Evolutionary conservation across 108 stramenopile species (phyloP), one percentile per base, ranked within the genome.

Genomic region (Mayamaea pseudoterrestris): DNA sequence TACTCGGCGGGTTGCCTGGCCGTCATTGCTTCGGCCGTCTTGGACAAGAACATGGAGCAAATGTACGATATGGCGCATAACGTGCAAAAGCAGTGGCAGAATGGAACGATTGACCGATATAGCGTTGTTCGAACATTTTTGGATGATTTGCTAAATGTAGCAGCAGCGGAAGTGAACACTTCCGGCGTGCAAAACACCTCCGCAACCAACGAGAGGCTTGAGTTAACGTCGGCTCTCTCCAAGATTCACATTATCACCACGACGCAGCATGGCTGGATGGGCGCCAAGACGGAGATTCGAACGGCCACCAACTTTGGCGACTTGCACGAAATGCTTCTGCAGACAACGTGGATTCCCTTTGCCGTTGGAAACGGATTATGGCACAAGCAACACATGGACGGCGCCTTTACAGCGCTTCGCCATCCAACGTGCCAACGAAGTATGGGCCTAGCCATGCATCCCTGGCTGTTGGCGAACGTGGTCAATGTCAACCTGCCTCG

Each of bases 1-100:
- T 84, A 74, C 47, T 74, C 72, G 9, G 69, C 82, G 3, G 77
- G 82, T 27, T 84, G 82, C 37, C 50, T 84, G 13, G 82, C 70
- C 2, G 65, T 76, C 9, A 61, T 74, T 1, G 54, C 82, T 6
- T 30, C 66, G 18, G 24, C 43, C 23, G 37, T 64, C 22, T n/a
- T 65, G 44, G 32, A 57, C 4, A 26, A 30, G 20, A 45, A 54
- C 13, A 14, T 80, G 11, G 35, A 68, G 13, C 40, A 48, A 34
- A 40, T 68, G 0, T 51, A 61, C 23, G 63, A 69, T 25, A 41
- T 73, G 43, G 75, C 76, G 1, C 37, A 47, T 26, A 12, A 20
- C 0, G 59, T 71, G 24, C 77, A 76, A 27, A 37, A 42, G 4
- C 55, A 47, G 29, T 84, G 73, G 73, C 48, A 66, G 17, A 26